Conservation (phyloP, 805 yeast species). For the Candida schatavii region DNA sequence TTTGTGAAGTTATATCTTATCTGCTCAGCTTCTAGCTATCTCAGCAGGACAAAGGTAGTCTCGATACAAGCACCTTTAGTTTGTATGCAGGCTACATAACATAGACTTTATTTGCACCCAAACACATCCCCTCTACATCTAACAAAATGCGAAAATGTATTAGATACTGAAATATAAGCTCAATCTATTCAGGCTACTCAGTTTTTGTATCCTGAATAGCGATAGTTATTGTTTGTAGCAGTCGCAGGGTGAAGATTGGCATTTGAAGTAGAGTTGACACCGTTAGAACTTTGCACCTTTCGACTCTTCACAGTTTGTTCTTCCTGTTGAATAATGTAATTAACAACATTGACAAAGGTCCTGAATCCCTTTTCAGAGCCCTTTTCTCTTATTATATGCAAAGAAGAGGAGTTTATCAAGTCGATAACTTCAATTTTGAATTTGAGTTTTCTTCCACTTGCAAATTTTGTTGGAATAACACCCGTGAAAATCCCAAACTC, state of each 20-base stretch:
- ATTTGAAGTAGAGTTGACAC: background rate
- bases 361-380: slow-evolving; percentile 47
- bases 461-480: slow-evolving; percentile 44
- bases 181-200: too few relatives aligned
- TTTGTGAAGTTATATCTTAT: too few relatives aligned
- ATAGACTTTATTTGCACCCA: too few relatives aligned
- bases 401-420: slow-evolving; percentile 34
- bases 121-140: too few relatives aligned
- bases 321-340: slow-evolving; percentile 44
- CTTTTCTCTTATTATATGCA: slow-evolving; percentile 40
- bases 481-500: slow-evolving; percentile 45
- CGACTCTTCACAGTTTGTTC: slow-evolving; percentile 16
- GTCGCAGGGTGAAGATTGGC: background rate
- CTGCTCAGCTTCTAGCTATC: too few relatives aligned
- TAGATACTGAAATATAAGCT: too few relatives aligned
- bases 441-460: slow-evolving; percentile 47
- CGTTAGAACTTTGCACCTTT: background rate
- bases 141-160: too few relatives aligned
- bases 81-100: too few relatives aligned
- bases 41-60: too few relatives aligned
- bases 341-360: slow-evolving; percentile 41
- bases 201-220: slow-evolving; percentile 3
- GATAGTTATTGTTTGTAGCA: background rate
- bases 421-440: slow-evolving; percentile 45
- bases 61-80: too few relatives aligned